Base-by-base conservation (phyloP, 306 rosid species). In the Malus asiatica region DNA sequence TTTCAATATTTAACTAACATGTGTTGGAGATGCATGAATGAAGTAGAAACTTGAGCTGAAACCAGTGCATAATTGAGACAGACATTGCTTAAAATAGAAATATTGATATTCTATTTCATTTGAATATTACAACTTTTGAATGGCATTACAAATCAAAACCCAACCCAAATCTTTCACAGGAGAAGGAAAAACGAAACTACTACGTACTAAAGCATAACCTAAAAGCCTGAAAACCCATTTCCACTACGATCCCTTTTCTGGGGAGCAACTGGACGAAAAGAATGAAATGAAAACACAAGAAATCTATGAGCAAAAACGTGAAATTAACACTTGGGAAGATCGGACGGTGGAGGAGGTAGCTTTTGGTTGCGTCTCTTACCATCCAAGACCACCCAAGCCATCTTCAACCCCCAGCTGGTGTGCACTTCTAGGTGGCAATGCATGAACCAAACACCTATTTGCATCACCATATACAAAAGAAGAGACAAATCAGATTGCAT, bases 341-440 rank as follows among this genome's bases (percentile, higher is more conserved):
- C 93, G 25, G 89, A 69, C 5, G 97, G 97, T 72, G 97, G 97
- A 82, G 97, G 92, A 66, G 83, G 97, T 44, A 91, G 76, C 85
- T 91, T 91, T 74, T 91, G 92, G 70, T 87, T 81, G 59, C 77
- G 88, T 46, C 42, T 60, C 78, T 89, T 84, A 20, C 93, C 96
- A 44, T 91, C 93, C 71, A 79, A 76, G 4, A 89, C 96, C 11
- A 91, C 78, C 96, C 96, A 89, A 12, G 93, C 96, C 96, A 91
- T 91, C 73, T 91, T 91, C 81, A 91, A 75, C 0, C 96, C 96
- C 93, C 96, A 91, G 72, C 96, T 91, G 0, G 96, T 91, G 64
- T 91, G 96, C 27, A 89, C 93, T 84, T 91, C 93, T 42, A 91
- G 84, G 82, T 89, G 96, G 64, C 93, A 90, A 72, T 90, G 96